phyloP scores from a whole-genome alignment of 441 rosid species.

The Capsella rubella region DNA sequence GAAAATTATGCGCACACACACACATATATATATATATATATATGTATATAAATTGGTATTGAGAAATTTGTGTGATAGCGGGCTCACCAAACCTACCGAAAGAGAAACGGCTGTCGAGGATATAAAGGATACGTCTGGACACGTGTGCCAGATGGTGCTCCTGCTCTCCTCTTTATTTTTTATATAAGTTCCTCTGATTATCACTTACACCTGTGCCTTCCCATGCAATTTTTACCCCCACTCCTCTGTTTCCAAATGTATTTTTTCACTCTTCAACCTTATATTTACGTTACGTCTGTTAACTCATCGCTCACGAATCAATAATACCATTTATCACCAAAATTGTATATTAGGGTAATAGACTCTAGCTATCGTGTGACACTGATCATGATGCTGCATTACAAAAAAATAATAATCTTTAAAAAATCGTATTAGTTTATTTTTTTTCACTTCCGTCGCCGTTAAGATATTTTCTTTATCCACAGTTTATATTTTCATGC shows the following conservation, averaged over 20 bases:
- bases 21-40: too few relatives aligned
- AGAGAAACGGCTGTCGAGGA: slow-evolving; percentile 48
- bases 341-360: not conserved
- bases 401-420: too few relatives aligned
- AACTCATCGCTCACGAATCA: slow-evolving; percentile 14
- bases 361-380: not conserved
- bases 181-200: slow-evolving; percentile 32
- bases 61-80: not conserved
- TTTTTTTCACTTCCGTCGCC: slow-evolving; percentile 10
- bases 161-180: slow-evolving; percentile 18
- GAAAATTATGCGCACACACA: too few relatives aligned
- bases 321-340: not conserved
- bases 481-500: slow-evolving; percentile 23
- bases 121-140: slow-evolving; percentile 37
- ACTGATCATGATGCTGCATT: not conserved
- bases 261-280: slow-evolving; percentile 26
- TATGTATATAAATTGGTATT: too few relatives aligned
- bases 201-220: slow-evolving; percentile 39
- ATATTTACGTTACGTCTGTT: not conserved
- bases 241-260: slow-evolving; percentile 15
- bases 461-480: slow-evolving; percentile 18
- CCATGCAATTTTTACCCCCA: slow-evolving; percentile 45
- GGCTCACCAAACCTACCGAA: slow-evolving; percentile 16
- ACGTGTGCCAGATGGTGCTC: slow-evolving; percentile 48
- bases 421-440: slow-evolving; percentile 15